Percentiles rank a stretch among this genome's conserved stretches.
Evolutionary conservation across 73 alveolate genomes (phyloP).

Genomic region (Breviolum minutum): DNA sequence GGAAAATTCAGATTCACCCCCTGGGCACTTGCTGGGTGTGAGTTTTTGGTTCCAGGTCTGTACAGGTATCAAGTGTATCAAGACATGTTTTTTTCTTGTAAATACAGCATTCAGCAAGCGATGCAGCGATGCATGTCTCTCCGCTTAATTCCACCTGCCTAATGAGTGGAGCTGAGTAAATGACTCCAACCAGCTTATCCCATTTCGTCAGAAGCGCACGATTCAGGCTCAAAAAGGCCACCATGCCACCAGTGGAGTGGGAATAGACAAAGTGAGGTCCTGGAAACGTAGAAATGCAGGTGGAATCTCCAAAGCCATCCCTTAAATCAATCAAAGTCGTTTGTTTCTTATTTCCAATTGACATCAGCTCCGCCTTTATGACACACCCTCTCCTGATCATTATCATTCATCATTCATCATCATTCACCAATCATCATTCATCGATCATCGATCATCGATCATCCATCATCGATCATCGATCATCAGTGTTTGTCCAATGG

Average conservation of each 20-base stretch:
- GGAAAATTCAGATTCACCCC: background rate
- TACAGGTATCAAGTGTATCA: background rate
- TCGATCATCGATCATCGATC: background rate
- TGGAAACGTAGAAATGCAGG: background rate
- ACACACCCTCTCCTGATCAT: too few relatives aligned
- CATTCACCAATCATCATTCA: background rate
- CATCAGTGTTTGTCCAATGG: too few relatives aligned
- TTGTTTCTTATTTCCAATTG: too few relatives aligned
- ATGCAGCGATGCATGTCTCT: background rate
- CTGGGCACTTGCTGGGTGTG: background rate
- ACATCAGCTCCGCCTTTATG: too few relatives aligned
- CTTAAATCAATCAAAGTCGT: too few relatives aligned
- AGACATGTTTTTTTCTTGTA: too few relatives aligned
- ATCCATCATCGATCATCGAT: background rate
- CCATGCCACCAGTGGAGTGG: slow-evolving; percentile 53
- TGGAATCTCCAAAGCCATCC: background rate
- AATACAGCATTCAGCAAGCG: background rate
- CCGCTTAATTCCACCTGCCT: background rate
- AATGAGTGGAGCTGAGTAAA: slow-evolving; percentile 41
- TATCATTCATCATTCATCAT: background rate
- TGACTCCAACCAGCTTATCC: slow-evolving; percentile 1
- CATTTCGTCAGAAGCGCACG: background rate
- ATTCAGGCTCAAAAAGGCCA: background rate
- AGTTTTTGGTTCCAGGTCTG: background rate
- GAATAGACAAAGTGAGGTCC: slow-evolving; percentile 26